These are phyloP conservation scores for Candolleomyces efflorescens DNA, from an alignment of 768 basidiomycete genomes.

Conservation along the genomic window DNA sequence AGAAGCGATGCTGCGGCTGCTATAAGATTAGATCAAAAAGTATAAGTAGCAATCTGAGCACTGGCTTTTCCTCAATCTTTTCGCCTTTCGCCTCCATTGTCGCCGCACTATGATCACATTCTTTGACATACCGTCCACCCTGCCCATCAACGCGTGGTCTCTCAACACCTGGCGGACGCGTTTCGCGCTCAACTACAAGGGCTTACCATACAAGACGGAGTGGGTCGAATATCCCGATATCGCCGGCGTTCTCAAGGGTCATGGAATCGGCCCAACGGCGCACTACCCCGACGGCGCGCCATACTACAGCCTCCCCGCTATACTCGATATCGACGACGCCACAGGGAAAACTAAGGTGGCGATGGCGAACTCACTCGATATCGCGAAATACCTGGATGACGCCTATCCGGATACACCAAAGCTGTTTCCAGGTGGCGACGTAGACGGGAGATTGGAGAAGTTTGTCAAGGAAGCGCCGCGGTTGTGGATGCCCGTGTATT, in stretches of 20 bases:
- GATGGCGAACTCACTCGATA: conserved; percentile 39
- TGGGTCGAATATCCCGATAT: conserved; percentile 55
- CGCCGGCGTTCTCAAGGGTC: conserved; percentile 25
- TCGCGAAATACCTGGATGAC: conserved; percentile 48
- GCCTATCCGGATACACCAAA: conserved; percentile 40
- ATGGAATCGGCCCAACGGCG: conserved; percentile 32
- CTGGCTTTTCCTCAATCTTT: no score
- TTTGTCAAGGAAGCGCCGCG: not conserved
- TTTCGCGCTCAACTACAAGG: conserved; percentile 32
- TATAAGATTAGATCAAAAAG: no score
- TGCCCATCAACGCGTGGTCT: conserved; percentile 23
- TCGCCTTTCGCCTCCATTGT: not conserved
- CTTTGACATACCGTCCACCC: conserved; percentile 31
- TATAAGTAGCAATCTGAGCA: no score
- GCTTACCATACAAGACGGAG: conserved; percentile 38
- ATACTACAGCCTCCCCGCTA: conserved; percentile 45
- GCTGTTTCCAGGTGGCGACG: conserved; percentile 23
- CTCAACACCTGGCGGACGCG: conserved; percentile 28
- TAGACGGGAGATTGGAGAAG: not conserved
- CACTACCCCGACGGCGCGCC: conserved; percentile 26
- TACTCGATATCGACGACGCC: conserved; percentile 45
- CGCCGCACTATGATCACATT: conserved; percentile 22
- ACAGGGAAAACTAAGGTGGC: conserved; percentile 22
- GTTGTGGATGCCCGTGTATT: not conserved
- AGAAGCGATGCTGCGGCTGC: no score